Evolutionary conservation across 768 basidiomycete species (phyloP).

Genomic region (Glaciozyma martinii): DNA sequence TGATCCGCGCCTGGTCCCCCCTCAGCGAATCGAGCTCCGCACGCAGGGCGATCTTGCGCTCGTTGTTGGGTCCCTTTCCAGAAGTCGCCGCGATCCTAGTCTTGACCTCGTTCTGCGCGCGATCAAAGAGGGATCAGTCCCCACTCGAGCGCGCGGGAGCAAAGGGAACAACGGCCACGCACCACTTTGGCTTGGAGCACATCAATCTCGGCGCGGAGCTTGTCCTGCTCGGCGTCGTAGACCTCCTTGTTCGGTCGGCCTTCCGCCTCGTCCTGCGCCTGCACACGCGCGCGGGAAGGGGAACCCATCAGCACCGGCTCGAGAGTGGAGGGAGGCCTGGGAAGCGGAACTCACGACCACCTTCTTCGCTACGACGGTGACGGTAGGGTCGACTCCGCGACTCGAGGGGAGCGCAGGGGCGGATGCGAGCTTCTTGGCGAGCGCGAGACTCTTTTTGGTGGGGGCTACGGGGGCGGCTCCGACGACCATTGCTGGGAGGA

Average conservation of each 20-base stretch:
- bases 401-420: not conserved
- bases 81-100: conserved; percentile 63
- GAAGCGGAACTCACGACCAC: not conserved
- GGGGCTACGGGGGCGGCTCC: not conserved
- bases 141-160: not conserved
- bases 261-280: conserved; percentile 2
- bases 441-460: not conserved
- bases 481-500: conserved; percentile 1
- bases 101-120: conserved; percentile 53
- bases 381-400: conserved; percentile 14
- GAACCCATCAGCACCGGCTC: not conserved
- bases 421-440: not conserved
- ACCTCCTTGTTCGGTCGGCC: conserved; percentile 12
- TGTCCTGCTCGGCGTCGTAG: conserved; percentile 47
- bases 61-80: conserved; percentile 54
- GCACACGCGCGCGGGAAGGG: not conserved
- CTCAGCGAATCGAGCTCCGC: conserved; percentile 73
- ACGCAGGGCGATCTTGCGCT: conserved; percentile 61
- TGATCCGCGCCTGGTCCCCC: conserved; percentile 65
- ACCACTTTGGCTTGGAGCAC: conserved; percentile 69
- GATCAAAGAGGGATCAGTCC: not conserved
- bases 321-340: not conserved
- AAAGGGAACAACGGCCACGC: conserved; percentile 41
- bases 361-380: conserved; percentile 16
- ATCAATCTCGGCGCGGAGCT: conserved; percentile 74